Base-by-base conservation (phyloP, 1,284 basidiomycete species). In the Ganoderma lingzhi region DNA sequence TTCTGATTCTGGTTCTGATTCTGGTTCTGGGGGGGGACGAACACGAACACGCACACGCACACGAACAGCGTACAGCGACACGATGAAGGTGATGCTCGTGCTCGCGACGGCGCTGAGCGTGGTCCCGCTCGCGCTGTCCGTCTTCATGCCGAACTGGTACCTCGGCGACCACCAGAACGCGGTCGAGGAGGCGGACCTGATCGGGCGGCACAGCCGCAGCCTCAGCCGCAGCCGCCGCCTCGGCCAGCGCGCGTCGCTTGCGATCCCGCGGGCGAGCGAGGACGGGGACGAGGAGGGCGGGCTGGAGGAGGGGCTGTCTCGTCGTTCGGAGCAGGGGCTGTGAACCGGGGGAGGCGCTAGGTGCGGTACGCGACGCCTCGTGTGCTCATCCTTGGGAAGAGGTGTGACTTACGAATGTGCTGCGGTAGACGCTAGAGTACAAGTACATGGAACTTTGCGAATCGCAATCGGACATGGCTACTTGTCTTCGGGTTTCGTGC, bases 41-140 rank as follows among this genome's bases (percentile, higher is more conserved):
- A 23, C 23, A 23, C 23, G 23, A 23, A 23, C 23, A 23, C 23
- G 23, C 23, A 23, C 23, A 23, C 23, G 23, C 23, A 23, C 23
- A 41, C 62, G 23, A 42, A 28, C 67, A 86, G 87, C 87, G 2
- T 88, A 88, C 76, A 80, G 84, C 73, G 84, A 86, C 56, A 85
- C 85, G 35, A 90, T 89, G 88, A 83, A 84, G 72, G 78, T 82
- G 12, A 83, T 89, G 78, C 81, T 85, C 41, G 82, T 88, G 65
- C 81, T 71, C 35, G 80, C 79, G 23, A 80, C 78, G 32, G 73
- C 67, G 48, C 56, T 80, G 63, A 75, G 75, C 66, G 70, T 78
- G 59, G 35, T 79, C 14, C 78, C 78, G 64, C 70, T 79, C 64
- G 59, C 75, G 19, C 71, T 76, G 39, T 70, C 78, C 58, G 68